phyloP scores from a whole-genome alignment of 768 basidiomycete species.

The Amanita brunnescens region DNA sequence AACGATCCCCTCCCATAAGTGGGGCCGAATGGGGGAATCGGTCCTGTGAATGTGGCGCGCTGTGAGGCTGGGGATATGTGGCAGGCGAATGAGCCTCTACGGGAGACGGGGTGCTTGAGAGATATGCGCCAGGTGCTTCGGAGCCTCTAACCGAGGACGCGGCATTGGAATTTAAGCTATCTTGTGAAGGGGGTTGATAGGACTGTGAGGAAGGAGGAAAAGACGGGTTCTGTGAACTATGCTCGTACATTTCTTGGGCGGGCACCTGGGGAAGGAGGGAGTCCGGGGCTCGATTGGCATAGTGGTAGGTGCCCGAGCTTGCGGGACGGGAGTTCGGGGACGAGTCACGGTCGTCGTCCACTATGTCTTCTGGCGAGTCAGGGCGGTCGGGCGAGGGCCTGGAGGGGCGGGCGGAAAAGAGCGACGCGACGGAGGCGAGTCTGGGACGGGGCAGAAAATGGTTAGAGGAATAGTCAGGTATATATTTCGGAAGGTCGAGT shows the following conservation, averaged over 20 bases:
- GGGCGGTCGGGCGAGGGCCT: slow-evolving; percentile 17
- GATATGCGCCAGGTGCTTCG: slow-evolving; percentile 18
- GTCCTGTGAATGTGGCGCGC: slow-evolving; percentile 35
- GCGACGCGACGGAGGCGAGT: slow-evolving; percentile 16
- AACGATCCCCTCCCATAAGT: slow-evolving; percentile 33
- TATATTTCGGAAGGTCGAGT: slow-evolving; percentile 18
- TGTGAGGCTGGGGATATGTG: slow-evolving; percentile 31
- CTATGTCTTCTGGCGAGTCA: slow-evolving; percentile 21
- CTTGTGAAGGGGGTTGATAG: slow-evolving; percentile 17
- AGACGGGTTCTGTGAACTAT: slow-evolving; percentile 12
- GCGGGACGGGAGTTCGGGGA: slow-evolving; percentile 25
- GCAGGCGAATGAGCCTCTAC: slow-evolving; percentile 29
- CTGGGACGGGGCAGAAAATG: slow-evolving; percentile 15
- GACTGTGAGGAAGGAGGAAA: slow-evolving; percentile 17
- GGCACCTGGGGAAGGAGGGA: slow-evolving; percentile 24
- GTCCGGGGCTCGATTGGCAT: slow-evolving; percentile 20
- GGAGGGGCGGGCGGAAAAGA: slow-evolving; percentile 7
- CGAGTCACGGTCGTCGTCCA: slow-evolving; percentile 26
- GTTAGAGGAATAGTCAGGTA: slow-evolving; percentile 11
- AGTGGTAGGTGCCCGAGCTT: slow-evolving; percentile 22
- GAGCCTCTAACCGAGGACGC: slow-evolving; percentile 18
- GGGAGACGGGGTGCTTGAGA: slow-evolving; percentile 37
- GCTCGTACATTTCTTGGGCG: slow-evolving; percentile 24
- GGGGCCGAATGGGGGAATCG: slow-evolving; percentile 35
- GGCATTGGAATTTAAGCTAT: slow-evolving; percentile 21